Evolutionary conservation across 2,329 filamentous ascomycete genomes (phyloP), one percentile per base, ranked within the genome.

Genomic region (Teratosphaeria pseudoeucalypti): DNA sequence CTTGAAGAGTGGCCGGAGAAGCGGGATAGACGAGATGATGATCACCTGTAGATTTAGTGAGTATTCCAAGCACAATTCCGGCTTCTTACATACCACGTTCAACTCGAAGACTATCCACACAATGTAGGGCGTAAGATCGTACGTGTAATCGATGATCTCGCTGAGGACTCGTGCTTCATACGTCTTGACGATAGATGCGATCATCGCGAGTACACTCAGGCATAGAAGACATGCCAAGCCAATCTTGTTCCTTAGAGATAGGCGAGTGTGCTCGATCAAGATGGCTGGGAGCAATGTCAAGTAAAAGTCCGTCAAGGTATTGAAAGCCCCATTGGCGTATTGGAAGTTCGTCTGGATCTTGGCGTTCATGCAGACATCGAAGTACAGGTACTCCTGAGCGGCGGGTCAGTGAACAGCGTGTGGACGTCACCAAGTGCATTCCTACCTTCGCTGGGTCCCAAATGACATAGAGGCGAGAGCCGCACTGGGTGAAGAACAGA

Each of bases 101-200:
- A 71, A 63, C 58, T 72, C 70, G 56, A 72, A 60, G 3, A 64
- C 64, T 12, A 70, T 60, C 63, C 67, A 68, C 43, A 69, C 64
- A 1, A 69, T 62, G 54, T 67, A 71, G 3, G 61, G 56, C 29
- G 61, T 59, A 2, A 72, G 63, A 49, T 67, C 66, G 43, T 66
- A 54, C 59, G 69, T 70, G 54, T 67, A 71, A 55, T 72, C 70
- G 4, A 65, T 57, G n/a, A 68, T 37, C 53, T 64, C 34, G 56
- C 60, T 65, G 12, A 72, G 61, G 19, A 58, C 59, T 54, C 62
- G 64, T 26, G 69, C 64, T 58, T 70, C 67, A 56, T 67, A 66
- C 2, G 70, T 72, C 59, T 70, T 70, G 34, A 69, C 66, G 37
- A 69, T 66, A 32, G 67, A 66, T 9, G 69, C 66, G 29, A 67